Base-by-base conservation (phyloP, 1,139 yeast genomes). In the Pichia sp. region DNA sequence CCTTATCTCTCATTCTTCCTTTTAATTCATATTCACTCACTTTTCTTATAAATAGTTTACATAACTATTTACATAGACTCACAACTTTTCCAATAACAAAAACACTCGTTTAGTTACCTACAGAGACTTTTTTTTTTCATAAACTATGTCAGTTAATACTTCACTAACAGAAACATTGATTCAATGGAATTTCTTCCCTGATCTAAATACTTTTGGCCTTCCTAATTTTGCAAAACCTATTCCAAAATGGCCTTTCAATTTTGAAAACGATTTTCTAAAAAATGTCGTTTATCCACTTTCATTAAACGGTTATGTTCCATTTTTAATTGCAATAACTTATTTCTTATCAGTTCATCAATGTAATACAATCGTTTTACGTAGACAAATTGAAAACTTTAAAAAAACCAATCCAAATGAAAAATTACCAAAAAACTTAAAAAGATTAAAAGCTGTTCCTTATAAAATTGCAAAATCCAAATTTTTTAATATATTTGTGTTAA, bases 281-380 rank as follows among this genome's bases (percentile, higher is more conserved):
- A 46, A 53, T 9, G 29, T 19, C 13, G 33, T 60, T 11, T 70
- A 65, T 47, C 61, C 63, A 14, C 41, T 53, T 25, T 57, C 68
- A 24, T 57, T 71, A 55, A 64, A 67, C 41, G 59, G 62, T 23
- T 47, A 59, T 15, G 64, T 80, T 15, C 86, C 87, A 3, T 55
- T 80, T 49, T 65, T 77, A 26, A 71, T 80, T 47, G 85, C 85
- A 6, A 51, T 76, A 8, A 66, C 71, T 18, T 81, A 81, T 61
- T 81, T 82, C 47, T 61, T 72, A 8, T 60, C 70, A 30, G 86
- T 80, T 34, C 87, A 80, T 56, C 57, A 65, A 34, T 60, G 72
- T 46, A 82, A 81, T 61, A 71, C 43, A 37, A 42, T 48, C 19
- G 56, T 56, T 51, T 42, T 55, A 52, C 41, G 56, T 45, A 49